Evolutionary conservation across 148 eudicot species (phyloP).

Genomic region (Dianthus caryophyllus): DNA sequence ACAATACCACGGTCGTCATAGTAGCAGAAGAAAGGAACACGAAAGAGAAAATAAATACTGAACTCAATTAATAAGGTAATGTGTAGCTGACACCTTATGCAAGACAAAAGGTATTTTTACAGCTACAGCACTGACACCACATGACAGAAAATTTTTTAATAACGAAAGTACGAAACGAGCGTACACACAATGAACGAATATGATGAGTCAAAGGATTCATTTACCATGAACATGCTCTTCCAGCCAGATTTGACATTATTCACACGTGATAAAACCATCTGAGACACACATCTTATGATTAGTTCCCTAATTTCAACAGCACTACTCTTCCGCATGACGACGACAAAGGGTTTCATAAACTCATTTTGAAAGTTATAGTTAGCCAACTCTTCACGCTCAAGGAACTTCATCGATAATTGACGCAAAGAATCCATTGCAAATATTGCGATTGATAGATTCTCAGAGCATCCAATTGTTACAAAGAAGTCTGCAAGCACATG

Average conservation of each 20-base stretch:
- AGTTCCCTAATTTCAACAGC: constrained; percentile 99
- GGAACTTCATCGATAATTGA: constrained; percentile 92
- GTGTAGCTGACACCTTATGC: background rate
- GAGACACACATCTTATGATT: constrained; percentile 96
- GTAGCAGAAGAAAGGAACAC: background rate
- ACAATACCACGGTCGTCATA: no score
- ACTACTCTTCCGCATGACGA: constrained; percentile 93
- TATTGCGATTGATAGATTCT: constrained; percentile 89
- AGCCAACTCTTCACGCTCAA: constrained; percentile 98
- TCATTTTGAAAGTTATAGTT: constrained; percentile 97
- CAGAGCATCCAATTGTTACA: constrained; percentile 92
- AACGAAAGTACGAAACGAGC: no score
- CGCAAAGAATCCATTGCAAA: constrained; percentile 99
- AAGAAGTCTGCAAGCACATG: constrained; percentile 89
- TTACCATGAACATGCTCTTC: constrained; percentile 99
- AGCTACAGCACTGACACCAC: background rate
- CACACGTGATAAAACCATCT: constrained; percentile 95
- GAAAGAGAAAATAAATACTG: background rate
- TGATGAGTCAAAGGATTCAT: constrained; percentile 8
- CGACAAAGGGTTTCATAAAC: constrained; percentile 98
- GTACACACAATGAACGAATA: constrained; percentile 10
- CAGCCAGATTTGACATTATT: constrained; percentile 97
- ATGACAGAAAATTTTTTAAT: no score
- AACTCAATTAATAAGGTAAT: background rate
- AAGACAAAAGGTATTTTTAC: background rate